Conservation (phyloP, 163 green algal species). For the Chlorella variabilis region DNA sequence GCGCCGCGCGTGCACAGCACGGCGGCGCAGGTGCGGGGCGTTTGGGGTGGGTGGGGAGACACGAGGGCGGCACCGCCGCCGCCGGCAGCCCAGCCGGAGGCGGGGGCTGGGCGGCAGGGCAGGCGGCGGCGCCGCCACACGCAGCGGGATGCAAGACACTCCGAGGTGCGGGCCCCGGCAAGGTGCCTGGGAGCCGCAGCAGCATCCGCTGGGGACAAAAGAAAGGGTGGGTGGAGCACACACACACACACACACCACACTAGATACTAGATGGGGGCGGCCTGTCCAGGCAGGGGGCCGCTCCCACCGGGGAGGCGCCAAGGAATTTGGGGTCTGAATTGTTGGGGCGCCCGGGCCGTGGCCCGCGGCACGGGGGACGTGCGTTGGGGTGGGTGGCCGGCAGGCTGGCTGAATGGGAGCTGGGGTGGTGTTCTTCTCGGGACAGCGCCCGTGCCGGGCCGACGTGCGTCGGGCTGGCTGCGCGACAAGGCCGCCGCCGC, state of each 20-base stretch:
- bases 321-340: background rate
- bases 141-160: conserved; percentile 2
- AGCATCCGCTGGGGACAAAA: conserved; percentile 9
- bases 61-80: background rate
- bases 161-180: conserved; percentile 11
- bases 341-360: background rate
- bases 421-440: background rate
- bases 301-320: background rate
- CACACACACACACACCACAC: background rate
- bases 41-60: background rate
- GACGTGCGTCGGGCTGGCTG: too few relatives aligned
- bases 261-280: background rate
- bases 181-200: background rate
- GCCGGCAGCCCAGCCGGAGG: background rate
- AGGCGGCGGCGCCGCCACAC: background rate
- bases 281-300: background rate
- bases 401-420: background rate
- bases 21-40: too few relatives aligned
- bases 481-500: too few relatives aligned
- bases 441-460: too few relatives aligned
- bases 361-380: background rate
- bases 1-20: background rate
- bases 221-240: background rate
- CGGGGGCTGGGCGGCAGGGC: background rate
- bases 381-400: background rate